Conservation (phyloP, 1,284 basidiomycete species). For the Garcileccinum viscosum region DNA sequence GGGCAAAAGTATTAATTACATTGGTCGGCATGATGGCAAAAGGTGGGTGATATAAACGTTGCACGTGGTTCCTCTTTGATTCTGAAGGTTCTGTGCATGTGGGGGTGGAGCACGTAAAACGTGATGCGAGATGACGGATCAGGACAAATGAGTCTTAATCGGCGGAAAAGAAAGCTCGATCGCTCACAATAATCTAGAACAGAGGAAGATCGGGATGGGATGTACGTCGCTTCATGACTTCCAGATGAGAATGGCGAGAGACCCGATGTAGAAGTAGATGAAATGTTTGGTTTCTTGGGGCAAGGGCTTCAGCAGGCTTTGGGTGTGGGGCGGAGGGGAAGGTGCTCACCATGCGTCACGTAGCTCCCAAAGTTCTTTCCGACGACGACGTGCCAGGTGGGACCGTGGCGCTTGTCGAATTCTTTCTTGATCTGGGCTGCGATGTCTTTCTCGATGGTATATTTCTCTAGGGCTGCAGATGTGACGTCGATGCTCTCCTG, state of each 20-base stretch:
- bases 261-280: slow-evolving; percentile 94
- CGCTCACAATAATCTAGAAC: slow-evolving; percentile 37
- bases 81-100: neutral
- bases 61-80: neutral
- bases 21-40: neutral
- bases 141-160: neutral
- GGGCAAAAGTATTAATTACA: neutral
- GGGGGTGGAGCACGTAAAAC: neutral
- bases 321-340: neutral
- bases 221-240: slow-evolving; percentile 68
- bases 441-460: slow-evolving; percentile 96
- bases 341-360: slow-evolving; percentile 84
- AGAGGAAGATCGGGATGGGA: slow-evolving; percentile 12
- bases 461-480: slow-evolving; percentile 84
- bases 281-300: slow-evolving; percentile 91
- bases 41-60: neutral
- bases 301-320: slow-evolving; percentile 15
- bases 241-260: slow-evolving; percentile 92
- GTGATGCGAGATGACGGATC: neutral
- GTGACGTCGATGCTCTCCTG: slow-evolving; percentile 90
- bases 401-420: slow-evolving; percentile 89
- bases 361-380: slow-evolving; percentile 98
- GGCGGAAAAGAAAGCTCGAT: slow-evolving; percentile 3
- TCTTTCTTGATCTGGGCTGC: slow-evolving; percentile 98
- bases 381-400: slow-evolving; percentile 98